Percentiles rank a stretch among this genome's conserved stretches.
Evolutionary conservation across 2,329 filamentous ascomycete species (phyloP).

Genomic region (Triangularia setosa): DNA sequence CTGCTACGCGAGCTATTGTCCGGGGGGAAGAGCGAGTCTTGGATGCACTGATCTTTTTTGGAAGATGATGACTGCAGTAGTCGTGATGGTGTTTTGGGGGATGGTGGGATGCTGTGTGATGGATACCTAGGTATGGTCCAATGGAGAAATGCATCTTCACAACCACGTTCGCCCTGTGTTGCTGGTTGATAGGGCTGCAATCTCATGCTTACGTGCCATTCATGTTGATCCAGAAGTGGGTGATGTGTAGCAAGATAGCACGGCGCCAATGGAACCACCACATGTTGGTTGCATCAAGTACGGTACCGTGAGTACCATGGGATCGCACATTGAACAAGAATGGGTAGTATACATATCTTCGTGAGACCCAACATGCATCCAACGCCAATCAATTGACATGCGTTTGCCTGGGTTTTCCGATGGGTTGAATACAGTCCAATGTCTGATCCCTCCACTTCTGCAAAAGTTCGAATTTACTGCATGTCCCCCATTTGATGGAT

Average conservation of each 20-base stretch:
- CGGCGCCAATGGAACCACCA: background rate
- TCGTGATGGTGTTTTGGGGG: no score
- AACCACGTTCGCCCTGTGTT: background rate
- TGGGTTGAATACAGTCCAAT: background rate
- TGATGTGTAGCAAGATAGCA: background rate
- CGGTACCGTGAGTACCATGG: background rate
- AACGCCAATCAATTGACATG: background rate
- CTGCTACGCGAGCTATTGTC: background rate
- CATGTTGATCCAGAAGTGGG: background rate
- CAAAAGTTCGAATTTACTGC: background rate
- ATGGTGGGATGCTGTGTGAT: no score
- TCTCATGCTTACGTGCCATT: background rate
- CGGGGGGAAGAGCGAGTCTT: background rate
- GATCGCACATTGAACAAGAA: background rate
- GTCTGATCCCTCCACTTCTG: background rate
- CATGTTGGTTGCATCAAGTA: background rate
- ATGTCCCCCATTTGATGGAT: background rate
- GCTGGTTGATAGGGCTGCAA: background rate
- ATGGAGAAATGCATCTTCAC: background rate
- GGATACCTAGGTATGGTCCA: background rate
- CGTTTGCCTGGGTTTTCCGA: background rate
- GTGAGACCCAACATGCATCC: background rate
- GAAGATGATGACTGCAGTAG: background rate
- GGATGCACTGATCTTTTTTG: background rate
- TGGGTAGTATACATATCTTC: background rate